phyloP scores from a whole-genome alignment of 2,329 filamentous ascomycete species.

The Cladobotryum protrusum region DNA sequence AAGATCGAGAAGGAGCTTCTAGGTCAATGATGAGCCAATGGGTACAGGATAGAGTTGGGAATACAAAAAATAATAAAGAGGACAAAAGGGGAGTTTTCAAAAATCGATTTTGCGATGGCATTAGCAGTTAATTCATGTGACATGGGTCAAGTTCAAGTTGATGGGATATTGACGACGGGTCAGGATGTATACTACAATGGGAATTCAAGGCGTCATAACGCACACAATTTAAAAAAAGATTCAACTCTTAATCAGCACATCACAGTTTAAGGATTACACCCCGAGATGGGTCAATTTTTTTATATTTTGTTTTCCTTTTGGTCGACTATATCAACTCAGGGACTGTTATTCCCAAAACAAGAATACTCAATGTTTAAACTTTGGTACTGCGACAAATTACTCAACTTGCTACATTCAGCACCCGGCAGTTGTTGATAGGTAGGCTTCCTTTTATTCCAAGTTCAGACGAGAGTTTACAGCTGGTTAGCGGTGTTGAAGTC shows the following conservation, averaged over 20 bases:
- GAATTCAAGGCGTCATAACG: background rate
- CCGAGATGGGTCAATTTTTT: background rate
- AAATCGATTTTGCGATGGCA: too few relatives aligned
- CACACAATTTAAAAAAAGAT: background rate
- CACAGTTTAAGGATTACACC: background rate
- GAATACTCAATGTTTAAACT: too few relatives aligned
- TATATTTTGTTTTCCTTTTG: background rate
- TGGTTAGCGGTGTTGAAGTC: conserved; percentile 68
- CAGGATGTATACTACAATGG: background rate
- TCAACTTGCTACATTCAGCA: background rate
- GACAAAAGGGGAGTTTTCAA: background rate
- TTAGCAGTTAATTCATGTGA: background rate
- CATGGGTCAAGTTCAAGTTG: background rate
- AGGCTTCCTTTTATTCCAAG: background rate
- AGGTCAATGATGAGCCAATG: conserved; percentile 26
- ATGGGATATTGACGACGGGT: background rate
- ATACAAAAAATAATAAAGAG: background rate
- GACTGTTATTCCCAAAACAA: too few relatives aligned
- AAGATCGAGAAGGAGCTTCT: conserved; percentile 41
- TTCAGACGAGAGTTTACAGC: conserved; percentile 20
- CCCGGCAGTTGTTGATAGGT: background rate
- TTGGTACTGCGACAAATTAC: too few relatives aligned
- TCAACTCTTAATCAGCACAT: conserved; percentile 1
- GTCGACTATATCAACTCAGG: background rate
- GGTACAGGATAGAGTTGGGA: background rate